Percentiles rank a stretch among this genome's conserved stretches.
phyloP scores from a whole-genome alignment of 2,329 filamentous ascomycete species.

The Fusarium mexicanum region DNA sequence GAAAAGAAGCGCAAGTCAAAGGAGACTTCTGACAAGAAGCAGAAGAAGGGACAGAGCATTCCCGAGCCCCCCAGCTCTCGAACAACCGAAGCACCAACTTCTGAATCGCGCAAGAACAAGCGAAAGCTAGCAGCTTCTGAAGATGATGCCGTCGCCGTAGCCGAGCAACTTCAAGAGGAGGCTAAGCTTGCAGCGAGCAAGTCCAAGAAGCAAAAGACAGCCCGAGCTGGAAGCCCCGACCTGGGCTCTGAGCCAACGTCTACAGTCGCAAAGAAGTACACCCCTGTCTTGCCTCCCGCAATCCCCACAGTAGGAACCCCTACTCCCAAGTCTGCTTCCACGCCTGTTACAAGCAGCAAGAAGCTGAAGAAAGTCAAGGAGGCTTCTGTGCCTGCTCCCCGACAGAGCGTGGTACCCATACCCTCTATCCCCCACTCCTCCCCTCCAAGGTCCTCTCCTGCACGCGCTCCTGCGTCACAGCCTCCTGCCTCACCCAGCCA shows the following conservation, averaged over 20 bases:
- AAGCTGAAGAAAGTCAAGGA: constrained; percentile 46
- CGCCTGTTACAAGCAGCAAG: constrained; percentile 36
- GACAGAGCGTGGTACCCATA: constrained; percentile 47
- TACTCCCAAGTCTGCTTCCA: constrained; percentile 36
- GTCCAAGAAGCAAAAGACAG: constrained; percentile 53
- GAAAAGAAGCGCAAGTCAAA: constrained; percentile 47
- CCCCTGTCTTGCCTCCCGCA: constrained; percentile 47
- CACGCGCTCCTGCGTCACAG: constrained; percentile 23
- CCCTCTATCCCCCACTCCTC: constrained; percentile 50
- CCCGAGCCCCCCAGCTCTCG: constrained; percentile 18
- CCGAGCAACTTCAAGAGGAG: constrained; percentile 50
- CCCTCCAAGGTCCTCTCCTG: constrained; percentile 40
- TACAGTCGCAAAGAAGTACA: constrained; percentile 44
- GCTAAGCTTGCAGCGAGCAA: constrained; percentile 51
- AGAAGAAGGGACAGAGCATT: constrained; percentile 38
- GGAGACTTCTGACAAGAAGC: constrained; percentile 46
- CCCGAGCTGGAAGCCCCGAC: constrained; percentile 47
- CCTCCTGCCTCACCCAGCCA: constrained; percentile 32
- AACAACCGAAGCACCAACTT: constrained; percentile 30
- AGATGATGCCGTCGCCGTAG: constrained; percentile 50
- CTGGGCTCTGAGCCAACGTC: constrained; percentile 46
- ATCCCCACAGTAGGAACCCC: constrained; percentile 43
- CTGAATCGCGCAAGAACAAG: constrained; percentile 49
- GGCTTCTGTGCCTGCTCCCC: constrained; percentile 43
- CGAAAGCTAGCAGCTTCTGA: constrained; percentile 51